Evolutionary conservation across 106 monocot species (phyloP).

Genomic region (Dioscorea alata): DNA sequence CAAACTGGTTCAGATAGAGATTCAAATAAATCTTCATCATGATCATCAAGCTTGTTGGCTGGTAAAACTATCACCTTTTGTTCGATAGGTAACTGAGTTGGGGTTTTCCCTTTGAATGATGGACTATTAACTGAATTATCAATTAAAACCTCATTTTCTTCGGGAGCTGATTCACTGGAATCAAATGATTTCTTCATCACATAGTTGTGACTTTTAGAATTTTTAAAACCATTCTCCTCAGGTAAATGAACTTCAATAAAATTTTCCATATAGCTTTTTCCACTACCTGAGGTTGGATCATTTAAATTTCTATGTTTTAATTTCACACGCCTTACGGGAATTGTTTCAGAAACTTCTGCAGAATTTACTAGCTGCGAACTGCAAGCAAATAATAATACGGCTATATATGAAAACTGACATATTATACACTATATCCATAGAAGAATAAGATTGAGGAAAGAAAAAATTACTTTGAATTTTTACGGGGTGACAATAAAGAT

Average conservation of each 20-base stretch:
- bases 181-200: constrained; percentile 17
- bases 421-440: no score
- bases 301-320: constrained; percentile 44
- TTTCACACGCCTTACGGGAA: constrained; percentile 37
- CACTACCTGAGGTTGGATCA: constrained; percentile 1
- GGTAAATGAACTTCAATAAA: constrained; percentile 43
- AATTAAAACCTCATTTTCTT: constrained; percentile 26
- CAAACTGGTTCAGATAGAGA: not conserved
- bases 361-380: constrained; percentile 27
- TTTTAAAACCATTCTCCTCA: constrained; percentile 30
- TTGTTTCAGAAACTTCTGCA: constrained; percentile 40
- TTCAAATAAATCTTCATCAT: constrained; percentile 10
- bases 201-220: constrained; percentile 18
- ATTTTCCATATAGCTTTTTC: constrained; percentile 37
- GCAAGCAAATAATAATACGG: not conserved
- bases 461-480: constrained; percentile 40
- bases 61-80: constrained; percentile 9
- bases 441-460: not conserved
- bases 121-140: constrained; percentile 12
- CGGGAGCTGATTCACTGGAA: constrained; percentile 21
- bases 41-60: constrained; percentile 7
- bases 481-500: constrained; percentile 34
- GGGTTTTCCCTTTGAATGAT: constrained; percentile 12
- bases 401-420: not conserved
- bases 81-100: constrained; percentile 14